phyloP scores from a whole-genome alignment of 768 basidiomycete genomes.

The Macrolepiota fuliginosa region DNA sequence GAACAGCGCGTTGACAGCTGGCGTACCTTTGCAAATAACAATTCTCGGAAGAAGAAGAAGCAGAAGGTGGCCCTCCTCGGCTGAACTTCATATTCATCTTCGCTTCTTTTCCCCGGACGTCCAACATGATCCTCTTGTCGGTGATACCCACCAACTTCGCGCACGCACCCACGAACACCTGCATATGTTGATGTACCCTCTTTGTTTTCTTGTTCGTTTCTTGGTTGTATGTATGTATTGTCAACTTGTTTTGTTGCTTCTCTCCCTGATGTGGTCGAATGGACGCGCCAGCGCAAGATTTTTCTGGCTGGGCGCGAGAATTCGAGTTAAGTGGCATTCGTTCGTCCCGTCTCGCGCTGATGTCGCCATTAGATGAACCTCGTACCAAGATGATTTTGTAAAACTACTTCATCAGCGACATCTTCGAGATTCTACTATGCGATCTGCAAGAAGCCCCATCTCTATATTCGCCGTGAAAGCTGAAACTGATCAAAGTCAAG shows the following conservation, averaged over 20 bases:
- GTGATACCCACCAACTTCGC: slow-evolving; percentile 12
- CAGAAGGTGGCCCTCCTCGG: slow-evolving; percentile 65
- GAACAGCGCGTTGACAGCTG: slow-evolving; percentile 85
- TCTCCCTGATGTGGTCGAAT: slow-evolving; percentile 3
- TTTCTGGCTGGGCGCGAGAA: background rate
- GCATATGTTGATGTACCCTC: slow-evolving; percentile 2
- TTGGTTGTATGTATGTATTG: slow-evolving; percentile 13
- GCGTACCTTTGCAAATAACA: slow-evolving; percentile 65
- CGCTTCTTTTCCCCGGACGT: slow-evolving; percentile 11
- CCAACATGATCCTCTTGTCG: background rate
- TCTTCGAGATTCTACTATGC: no score
- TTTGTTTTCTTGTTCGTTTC: slow-evolving; percentile 1
- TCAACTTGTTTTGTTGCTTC: slow-evolving; percentile 9
- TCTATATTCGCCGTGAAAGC: no score
- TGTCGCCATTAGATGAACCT: slow-evolving; percentile 12
- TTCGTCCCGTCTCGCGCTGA: slow-evolving; percentile 16
- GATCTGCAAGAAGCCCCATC: no score
- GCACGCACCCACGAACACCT: background rate
- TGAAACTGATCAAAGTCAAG: no score
- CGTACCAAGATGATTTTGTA: background rate
- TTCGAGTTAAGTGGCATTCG: slow-evolving; percentile 18
- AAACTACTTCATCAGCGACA: background rate
- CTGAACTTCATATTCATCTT: slow-evolving; percentile 30
- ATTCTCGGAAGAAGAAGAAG: slow-evolving; percentile 84
- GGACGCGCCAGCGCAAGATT: background rate